Percentiles rank a stretch among this genome's conserved stretches.
Conservation (phyloP, 768 basidiomycete species). For the Lactarius hengduanensis region DNA sequence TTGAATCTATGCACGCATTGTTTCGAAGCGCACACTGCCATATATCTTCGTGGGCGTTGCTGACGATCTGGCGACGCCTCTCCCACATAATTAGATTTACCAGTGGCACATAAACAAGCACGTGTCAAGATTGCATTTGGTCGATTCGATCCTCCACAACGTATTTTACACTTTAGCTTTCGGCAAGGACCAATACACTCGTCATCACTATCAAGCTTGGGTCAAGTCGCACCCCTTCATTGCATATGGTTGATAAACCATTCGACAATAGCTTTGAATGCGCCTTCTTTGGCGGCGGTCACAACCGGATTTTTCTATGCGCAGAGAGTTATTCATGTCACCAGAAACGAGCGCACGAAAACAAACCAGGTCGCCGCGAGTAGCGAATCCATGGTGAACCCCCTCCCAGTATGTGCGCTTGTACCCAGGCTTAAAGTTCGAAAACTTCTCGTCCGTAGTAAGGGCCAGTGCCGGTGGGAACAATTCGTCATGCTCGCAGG, state of each 20-base stretch:
- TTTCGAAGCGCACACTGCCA: neutral
- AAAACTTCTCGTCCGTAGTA: constrained; percentile 41
- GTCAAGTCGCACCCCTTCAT: neutral
- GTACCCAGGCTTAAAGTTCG: constrained; percentile 40
- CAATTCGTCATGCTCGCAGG: constrained; percentile 37
- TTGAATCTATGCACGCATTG: neutral
- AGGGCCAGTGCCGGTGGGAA: constrained; percentile 39
- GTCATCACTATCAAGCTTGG: neutral
- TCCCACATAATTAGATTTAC: neutral
- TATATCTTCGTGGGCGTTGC: neutral
- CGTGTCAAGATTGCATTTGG: neutral
- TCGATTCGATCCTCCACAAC: neutral
- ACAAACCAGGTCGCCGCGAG: constrained; percentile 40
- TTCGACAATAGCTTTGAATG: constrained; percentile 41
- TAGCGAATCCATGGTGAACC: constrained; percentile 45
- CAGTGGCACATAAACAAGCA: neutral
- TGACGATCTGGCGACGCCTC: neutral
- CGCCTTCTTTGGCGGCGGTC: constrained; percentile 42
- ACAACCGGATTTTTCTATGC: constrained; percentile 33
- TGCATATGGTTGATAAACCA: constrained; percentile 38
- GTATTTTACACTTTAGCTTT: neutral
- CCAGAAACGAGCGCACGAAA: neutral
- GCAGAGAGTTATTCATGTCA: constrained; percentile 10
- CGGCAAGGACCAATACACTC: neutral
- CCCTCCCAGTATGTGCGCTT: constrained; percentile 39